A percentile compares a stretch with the other conserved stretches of the same genome.
These are phyloP conservation scores for Sanghuangporus baumii DNA, from an alignment of 1,284 basidiomycete genomes.

Conservation along the genomic window DNA sequence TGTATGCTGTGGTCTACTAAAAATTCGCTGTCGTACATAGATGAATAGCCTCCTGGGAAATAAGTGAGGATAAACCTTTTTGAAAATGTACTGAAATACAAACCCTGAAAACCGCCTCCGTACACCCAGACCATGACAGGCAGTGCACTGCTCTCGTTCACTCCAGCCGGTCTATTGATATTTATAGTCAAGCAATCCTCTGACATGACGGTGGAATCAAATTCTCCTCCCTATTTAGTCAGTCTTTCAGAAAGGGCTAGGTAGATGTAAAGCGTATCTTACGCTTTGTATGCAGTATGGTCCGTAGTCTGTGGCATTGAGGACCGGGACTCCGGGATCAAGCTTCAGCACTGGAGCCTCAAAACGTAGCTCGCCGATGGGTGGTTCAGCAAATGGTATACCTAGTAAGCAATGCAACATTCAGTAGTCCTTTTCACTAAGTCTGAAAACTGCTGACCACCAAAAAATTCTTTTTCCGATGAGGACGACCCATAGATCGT, in stretches of 20 bases:
- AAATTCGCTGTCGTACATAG: conserved; percentile 34
- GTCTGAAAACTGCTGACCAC: not conserved
- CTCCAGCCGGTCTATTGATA: conserved; percentile 36
- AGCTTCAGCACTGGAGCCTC: conserved; percentile 47
- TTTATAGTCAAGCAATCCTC: conserved; percentile 48
- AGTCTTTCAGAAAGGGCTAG: not conserved
- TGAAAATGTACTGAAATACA: not conserved
- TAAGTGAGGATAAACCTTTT: not conserved
- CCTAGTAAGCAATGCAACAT: conserved; percentile 32
- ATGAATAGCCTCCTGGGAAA: conserved; percentile 27
- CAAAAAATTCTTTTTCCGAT: conserved; percentile 1
- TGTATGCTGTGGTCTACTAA: conserved; percentile 41
- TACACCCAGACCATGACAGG: conserved; percentile 36
- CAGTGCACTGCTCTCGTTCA: conserved; percentile 19
- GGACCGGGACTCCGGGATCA: conserved; percentile 33
- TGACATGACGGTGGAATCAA: conserved; percentile 15
- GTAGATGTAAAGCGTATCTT: not conserved
- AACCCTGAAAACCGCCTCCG: conserved; percentile 23
- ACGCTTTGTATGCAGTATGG: conserved; percentile 49
- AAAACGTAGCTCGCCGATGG: conserved; percentile 48
- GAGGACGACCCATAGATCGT: not conserved
- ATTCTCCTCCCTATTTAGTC: not conserved
- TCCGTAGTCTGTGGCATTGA: conserved; percentile 45
- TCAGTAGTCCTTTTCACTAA: not conserved
- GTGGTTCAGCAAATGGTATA: conserved; percentile 63